These are phyloP conservation scores for Tolypocladium album DNA, from an alignment of 2,329 filamentous ascomycete species.

Conservation along the genomic window DNA sequence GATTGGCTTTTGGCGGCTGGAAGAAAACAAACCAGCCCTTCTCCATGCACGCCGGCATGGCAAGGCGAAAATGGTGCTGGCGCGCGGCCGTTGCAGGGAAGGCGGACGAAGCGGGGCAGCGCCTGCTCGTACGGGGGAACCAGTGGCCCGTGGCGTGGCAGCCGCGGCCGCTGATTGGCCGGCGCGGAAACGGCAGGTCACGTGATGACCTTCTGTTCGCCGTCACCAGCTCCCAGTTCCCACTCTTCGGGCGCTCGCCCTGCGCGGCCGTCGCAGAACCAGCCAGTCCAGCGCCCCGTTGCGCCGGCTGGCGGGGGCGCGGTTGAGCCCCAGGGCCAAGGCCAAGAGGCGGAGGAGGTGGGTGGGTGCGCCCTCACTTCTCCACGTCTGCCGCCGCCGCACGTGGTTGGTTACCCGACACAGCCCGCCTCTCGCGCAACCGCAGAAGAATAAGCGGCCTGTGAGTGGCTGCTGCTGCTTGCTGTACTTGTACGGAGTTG, in stretches of 20 bases:
- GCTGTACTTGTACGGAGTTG: too few relatives aligned
- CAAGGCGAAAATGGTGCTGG: not conserved
- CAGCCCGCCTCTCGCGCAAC: too few relatives aligned
- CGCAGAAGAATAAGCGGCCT: not conserved
- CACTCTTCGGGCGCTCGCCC: too few relatives aligned
- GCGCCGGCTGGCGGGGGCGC: too few relatives aligned
- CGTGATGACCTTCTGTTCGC: not conserved
- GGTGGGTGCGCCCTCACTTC: not conserved
- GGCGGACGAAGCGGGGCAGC: not conserved
- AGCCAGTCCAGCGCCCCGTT: too few relatives aligned
- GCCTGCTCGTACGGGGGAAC: too few relatives aligned
- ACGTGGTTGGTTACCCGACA: not conserved
- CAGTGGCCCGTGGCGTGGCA: not conserved
- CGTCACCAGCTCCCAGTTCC: too few relatives aligned
- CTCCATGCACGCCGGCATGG: not conserved
- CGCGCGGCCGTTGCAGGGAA: not conserved
- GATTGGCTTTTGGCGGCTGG: not conserved
- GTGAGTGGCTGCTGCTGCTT: not conserved
- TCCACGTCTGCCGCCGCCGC: not conserved
- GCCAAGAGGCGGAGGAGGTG: not conserved
- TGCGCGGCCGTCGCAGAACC: too few relatives aligned
- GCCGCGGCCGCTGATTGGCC: not conserved
- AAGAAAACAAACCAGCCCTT: not conserved
- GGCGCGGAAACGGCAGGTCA: not conserved
- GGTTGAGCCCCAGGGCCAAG: too few relatives aligned